Evolutionary conservation across 2,329 filamentous ascomycete species (phyloP), one percentile per base, ranked within the genome.

Genomic region (Bipolaris oryzae): DNA sequence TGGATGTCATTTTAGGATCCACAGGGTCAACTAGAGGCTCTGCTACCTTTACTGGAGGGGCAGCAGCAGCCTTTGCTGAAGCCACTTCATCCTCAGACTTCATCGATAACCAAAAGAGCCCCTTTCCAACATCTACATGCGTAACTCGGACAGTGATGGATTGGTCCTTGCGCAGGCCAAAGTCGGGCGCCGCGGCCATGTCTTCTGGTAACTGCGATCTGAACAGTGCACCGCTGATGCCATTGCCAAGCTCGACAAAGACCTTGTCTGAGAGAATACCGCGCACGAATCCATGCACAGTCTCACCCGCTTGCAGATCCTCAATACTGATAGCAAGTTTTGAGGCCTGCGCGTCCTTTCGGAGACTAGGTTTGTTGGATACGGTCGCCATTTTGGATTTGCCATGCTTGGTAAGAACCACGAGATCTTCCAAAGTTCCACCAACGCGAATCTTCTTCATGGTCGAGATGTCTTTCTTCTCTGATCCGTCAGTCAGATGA

Each of bases 241-340:
- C 87, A 66, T 88, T 89, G 38, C 88, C 87, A 74, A 97, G 97
- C 70, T 96, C 89, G n/a, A 97, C 85, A 69, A 96, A 98, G 10
- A 93, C 82, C 41, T 90, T 92, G 7, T 89, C 90, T 2, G 85
- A 79, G 0, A 91, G 93, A 50, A 96, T 89, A 68, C 95, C 96
- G 57, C 89, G 88, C 23, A 99, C 87, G 67, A 94, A 96, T 5
- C 93, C 94, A 56, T 87, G 84, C 7, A 92, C 84, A 21, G 86
- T 78, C 33, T 85, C 82, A 28, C 90, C 90, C 61, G 89, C 83
- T 61, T 87, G 84, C 18, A 92, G 83, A 62, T 94, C 86, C 20
- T 89, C 87, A 53, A 95, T 89, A 41, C 78, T 84, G 16, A 82
- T 83, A n/a, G 96, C 81, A 11, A 98, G 82, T 50, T 83, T 86